phyloP scores from a whole-genome alignment of 257 asterid species.

The Henckelia pumila region DNA sequence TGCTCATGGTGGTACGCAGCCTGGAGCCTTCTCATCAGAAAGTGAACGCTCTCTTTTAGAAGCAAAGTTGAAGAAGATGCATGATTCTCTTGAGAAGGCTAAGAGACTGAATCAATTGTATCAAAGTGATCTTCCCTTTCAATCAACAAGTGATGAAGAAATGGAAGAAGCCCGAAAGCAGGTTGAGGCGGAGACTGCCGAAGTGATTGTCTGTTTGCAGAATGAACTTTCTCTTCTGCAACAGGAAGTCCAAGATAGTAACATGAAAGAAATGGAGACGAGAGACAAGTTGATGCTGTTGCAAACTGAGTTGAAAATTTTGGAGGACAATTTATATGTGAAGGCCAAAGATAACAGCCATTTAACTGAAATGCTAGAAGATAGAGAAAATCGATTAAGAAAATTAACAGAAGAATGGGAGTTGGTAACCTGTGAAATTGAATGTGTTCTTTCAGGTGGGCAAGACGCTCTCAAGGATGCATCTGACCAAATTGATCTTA shows the following conservation, averaged over 20 bases:
- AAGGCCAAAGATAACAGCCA: slow-evolving; percentile 50
- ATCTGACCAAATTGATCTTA: slow-evolving; percentile 52
- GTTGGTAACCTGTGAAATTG: slow-evolving; percentile 54
- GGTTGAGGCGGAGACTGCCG: slow-evolving; percentile 96
- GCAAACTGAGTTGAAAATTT: slow-evolving; percentile 44
- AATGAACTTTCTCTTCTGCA: slow-evolving; percentile 85
- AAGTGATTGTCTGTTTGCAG: slow-evolving; percentile 96
- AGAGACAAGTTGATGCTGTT: slow-evolving; percentile 39
- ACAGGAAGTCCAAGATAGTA: slow-evolving; percentile 66
- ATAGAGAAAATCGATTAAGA: slow-evolving; percentile 53
- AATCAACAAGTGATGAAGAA: slow-evolving; percentile 39
- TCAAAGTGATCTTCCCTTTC: slow-evolving; percentile 46
- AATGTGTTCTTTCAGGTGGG: slow-evolving; percentile 65
- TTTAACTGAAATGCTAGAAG: slow-evolving; percentile 46
- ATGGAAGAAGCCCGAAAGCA: slow-evolving; percentile 82
- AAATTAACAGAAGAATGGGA: slow-evolving; percentile 55
- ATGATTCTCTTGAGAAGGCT: slow-evolving; percentile 45
- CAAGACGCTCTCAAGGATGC: slow-evolving; percentile 65
- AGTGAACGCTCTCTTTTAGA: slow-evolving; percentile 53
- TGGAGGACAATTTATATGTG: slow-evolving; percentile 43
- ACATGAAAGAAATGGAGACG: slow-evolving; percentile 60
- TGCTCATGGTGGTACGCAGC: slow-evolving; percentile 32
- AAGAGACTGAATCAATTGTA: slow-evolving; percentile 42
- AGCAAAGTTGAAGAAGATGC: slow-evolving; percentile 53
- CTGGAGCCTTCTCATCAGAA: slow-evolving; percentile 45